phyloP scores from a whole-genome alignment of 805 yeast species.

The Zygotorulaspora chibaensis region DNA sequence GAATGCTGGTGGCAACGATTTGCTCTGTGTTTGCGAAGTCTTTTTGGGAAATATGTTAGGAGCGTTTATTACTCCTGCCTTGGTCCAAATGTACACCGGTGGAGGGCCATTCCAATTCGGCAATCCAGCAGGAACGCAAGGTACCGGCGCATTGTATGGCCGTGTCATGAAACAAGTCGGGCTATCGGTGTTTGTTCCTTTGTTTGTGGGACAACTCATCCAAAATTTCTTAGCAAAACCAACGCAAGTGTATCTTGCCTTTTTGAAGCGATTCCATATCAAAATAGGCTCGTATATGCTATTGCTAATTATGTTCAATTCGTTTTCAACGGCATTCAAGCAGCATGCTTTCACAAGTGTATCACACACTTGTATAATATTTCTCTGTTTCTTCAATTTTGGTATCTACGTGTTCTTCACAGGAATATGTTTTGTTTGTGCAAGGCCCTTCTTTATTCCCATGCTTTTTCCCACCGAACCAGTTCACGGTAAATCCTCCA shows the following conservation, averaged over 20 bases:
- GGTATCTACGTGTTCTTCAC: constrained; percentile 80
- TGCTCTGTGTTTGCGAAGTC: constrained; percentile 77
- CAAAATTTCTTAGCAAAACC: constrained; percentile 65
- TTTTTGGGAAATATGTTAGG: constrained; percentile 81
- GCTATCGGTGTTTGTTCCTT: constrained; percentile 73
- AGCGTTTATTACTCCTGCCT: constrained; percentile 82
- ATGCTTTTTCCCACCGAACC: constrained; percentile 47
- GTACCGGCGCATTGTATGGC: constrained; percentile 55
- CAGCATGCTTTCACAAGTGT: constrained; percentile 74
- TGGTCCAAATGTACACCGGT: constrained; percentile 64
- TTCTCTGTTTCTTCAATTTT: constrained; percentile 76
- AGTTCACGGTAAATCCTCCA: constrained; percentile 39
- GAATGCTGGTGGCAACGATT: constrained; percentile 77
- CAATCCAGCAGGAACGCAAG: constrained; percentile 61
- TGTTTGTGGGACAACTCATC: constrained; percentile 81
- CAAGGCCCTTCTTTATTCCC: constrained; percentile 56
- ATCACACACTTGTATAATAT: constrained; percentile 62
- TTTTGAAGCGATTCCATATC: constrained; percentile 24
- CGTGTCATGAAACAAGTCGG: constrained; percentile 88
- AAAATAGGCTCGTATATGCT: constrained; percentile 81
- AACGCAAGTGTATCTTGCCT: constrained; percentile 19
- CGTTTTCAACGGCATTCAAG: constrained; percentile 83
- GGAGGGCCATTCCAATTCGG: constrained; percentile 65
- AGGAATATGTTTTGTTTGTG: constrained; percentile 49
- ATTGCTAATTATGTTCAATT: constrained; percentile 68